These are phyloP conservation scores for Stenocarpella maydis DNA, from an alignment of 2,329 filamentous ascomycete species.

Conservation along the genomic window DNA sequence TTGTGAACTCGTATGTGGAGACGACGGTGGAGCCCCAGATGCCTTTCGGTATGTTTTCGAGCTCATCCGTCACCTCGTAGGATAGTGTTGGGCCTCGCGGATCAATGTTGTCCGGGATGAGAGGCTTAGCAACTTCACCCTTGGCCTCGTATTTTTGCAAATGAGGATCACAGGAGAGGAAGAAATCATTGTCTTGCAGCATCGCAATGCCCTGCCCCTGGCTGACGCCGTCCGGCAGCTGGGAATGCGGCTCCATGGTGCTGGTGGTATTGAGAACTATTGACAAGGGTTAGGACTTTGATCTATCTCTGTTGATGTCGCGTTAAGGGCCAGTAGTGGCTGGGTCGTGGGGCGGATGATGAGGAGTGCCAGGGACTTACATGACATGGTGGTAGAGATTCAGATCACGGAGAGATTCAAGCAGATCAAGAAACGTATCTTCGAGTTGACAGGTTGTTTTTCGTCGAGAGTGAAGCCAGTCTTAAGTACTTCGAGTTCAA, in stretches of 20 bases:
- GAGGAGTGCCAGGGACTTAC: background rate
- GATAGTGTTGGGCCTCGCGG: slow-evolving; percentile 39
- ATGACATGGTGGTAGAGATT: background rate
- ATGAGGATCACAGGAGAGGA: slow-evolving; percentile 62
- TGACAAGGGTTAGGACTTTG: slow-evolving; percentile 3
- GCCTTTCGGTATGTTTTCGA: slow-evolving; percentile 45
- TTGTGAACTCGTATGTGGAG: slow-evolving; percentile 63
- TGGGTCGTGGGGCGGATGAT: too few species aligned
- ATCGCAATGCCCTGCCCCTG: slow-evolving; percentile 50
- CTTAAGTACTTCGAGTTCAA: background rate
- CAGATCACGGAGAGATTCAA: too few species aligned
- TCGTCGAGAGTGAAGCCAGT: background rate
- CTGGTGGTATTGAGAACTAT: slow-evolving; percentile 55
- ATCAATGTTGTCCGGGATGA: slow-evolving; percentile 41
- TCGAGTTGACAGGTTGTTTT: background rate
- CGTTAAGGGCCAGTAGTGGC: background rate
- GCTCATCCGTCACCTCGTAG: slow-evolving; percentile 40
- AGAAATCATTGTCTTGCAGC: slow-evolving; percentile 61
- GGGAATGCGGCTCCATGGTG: slow-evolving; percentile 52
- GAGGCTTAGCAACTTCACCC: slow-evolving; percentile 37
- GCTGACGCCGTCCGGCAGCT: slow-evolving; percentile 50
- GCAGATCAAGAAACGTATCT: too few species aligned
- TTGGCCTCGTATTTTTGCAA: slow-evolving; percentile 53
- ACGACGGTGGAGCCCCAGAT: slow-evolving; percentile 64
- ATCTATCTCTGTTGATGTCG: background rate